Conservation (phyloP, 192 early-diverging fungal species). For the Umbelopsis isabellina region DNA sequence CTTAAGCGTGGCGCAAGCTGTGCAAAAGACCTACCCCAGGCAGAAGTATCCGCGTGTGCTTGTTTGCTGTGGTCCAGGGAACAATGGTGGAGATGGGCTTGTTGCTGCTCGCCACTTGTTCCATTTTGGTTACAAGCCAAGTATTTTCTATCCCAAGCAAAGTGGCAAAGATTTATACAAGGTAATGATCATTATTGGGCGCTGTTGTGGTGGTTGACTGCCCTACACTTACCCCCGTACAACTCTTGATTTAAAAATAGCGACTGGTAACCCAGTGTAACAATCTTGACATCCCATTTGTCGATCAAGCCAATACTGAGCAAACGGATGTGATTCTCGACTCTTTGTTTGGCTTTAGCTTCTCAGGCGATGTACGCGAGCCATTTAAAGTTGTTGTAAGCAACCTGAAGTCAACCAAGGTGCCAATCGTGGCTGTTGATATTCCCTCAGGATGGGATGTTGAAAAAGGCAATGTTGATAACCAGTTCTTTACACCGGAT, state of each 20-base stretch:
- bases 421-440: slow-evolving; percentile 77
- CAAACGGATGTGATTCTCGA: slow-evolving; percentile 78
- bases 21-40: slow-evolving; percentile 69
- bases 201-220: background rate
- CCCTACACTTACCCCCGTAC: background rate
- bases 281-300: slow-evolving; percentile 67
- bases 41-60: slow-evolving; percentile 57
- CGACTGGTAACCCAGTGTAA: slow-evolving; percentile 73
- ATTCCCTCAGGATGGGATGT: slow-evolving; percentile 97
- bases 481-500: slow-evolving; percentile 66
- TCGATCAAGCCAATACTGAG: slow-evolving; percentile 29
- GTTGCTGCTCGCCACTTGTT: slow-evolving; percentile 90
- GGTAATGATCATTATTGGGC: slow-evolving; percentile 25
- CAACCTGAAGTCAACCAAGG: slow-evolving; percentile 35
- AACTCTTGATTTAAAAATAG: slow-evolving; percentile 25
- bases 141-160: slow-evolving; percentile 83
- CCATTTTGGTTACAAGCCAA: slow-evolving; percentile 87
- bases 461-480: slow-evolving; percentile 63
- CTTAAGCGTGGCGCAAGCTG: slow-evolving; percentile 86
- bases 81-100: slow-evolving; percentile 98
- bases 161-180: slow-evolving; percentile 74
- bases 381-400: slow-evolving; percentile 74
- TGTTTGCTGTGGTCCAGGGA: slow-evolving; percentile 76
- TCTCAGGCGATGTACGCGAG: slow-evolving; percentile 72
- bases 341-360: slow-evolving; percentile 93